These are phyloP conservation scores for Aplosporella prunicola DNA, from an alignment of 2,329 filamentous ascomycete genomes.

Conservation along the genomic window DNA sequence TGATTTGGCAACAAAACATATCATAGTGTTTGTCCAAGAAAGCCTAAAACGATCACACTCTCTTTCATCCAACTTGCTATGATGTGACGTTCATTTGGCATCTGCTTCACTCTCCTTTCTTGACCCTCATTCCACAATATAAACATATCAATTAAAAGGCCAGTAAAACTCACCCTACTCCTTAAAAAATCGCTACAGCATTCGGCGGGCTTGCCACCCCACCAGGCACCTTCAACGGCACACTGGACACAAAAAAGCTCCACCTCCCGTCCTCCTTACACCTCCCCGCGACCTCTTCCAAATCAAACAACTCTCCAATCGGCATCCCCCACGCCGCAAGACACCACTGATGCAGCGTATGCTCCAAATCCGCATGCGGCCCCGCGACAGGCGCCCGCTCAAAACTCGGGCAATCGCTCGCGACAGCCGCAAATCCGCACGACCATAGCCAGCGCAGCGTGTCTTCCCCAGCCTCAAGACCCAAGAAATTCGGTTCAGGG, in stretches of 20 bases:
- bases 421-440: slow-evolving; percentile 36
- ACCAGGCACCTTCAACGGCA: slow-evolving; percentile 44
- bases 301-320: slow-evolving; percentile 33
- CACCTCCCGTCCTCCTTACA: slow-evolving; percentile 45
- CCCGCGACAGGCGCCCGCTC: slow-evolving; percentile 34
- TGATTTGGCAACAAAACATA: too few species aligned
- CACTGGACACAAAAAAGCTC: slow-evolving; percentile 53
- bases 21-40: too few species aligned
- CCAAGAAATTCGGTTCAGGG: slow-evolving; percentile 25
- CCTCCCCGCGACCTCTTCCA: slow-evolving; percentile 43
- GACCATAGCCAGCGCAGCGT: slow-evolving; percentile 40
- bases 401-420: slow-evolving; percentile 35
- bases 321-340: slow-evolving; percentile 43
- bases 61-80: too few species aligned
- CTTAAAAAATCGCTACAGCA: slow-evolving; percentile 28
- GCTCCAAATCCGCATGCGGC: slow-evolving; percentile 20
- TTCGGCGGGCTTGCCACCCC: slow-evolving; percentile 30
- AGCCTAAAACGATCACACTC: too few species aligned
- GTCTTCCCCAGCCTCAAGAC: slow-evolving; percentile 29
- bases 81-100: too few species aligned
- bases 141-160: too few species aligned
- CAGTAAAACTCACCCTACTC: neutral
- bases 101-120: too few species aligned
- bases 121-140: too few species aligned
- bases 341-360: slow-evolving; percentile 32